These are phyloP conservation scores for Melocanna baccifera DNA, from an alignment of 176 grass and related monocot genomes.

Conservation along the genomic window DNA sequence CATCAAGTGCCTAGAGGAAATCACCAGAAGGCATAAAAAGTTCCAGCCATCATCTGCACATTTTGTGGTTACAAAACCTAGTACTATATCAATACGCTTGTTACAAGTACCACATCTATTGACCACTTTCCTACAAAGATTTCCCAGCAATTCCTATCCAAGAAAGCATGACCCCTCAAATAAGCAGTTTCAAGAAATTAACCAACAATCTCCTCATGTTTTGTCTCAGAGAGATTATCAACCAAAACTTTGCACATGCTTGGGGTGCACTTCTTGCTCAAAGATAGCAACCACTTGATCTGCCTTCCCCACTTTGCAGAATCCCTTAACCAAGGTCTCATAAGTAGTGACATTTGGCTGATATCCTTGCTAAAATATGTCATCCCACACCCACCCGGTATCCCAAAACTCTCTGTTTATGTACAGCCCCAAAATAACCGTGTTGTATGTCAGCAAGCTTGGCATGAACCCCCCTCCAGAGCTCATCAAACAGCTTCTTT, in stretches of 20 bases:
- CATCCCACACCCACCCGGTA: constrained; percentile 37
- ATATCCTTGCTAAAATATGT: constrained; percentile 51
- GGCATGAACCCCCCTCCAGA: background rate
- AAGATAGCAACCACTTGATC: constrained; percentile 37
- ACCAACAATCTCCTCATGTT: background rate
- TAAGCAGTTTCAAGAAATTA: constrained; percentile 11
- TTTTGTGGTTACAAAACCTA: background rate
- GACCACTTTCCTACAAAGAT: constrained; percentile 13
- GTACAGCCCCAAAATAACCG: background rate
- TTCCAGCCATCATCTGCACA: background rate
- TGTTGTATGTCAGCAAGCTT: background rate
- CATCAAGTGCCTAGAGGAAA: background rate
- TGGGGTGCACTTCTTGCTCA: background rate
- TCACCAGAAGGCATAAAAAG: background rate
- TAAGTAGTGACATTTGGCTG: constrained; percentile 44
- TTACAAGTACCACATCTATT: background rate
- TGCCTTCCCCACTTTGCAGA: constrained; percentile 46
- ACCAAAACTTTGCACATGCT: background rate
- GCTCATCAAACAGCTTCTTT: background rate
- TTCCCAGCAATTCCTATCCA: constrained; percentile 26
- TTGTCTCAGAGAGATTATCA: background rate
- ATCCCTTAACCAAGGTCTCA: constrained; percentile 47
- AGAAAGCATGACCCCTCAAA: background rate
- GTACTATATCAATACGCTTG: background rate
- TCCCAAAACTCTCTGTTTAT: background rate